Evolutionary conservation across 805 yeast genomes (phyloP).

Genomic region (Lachancea kluyveri): DNA sequence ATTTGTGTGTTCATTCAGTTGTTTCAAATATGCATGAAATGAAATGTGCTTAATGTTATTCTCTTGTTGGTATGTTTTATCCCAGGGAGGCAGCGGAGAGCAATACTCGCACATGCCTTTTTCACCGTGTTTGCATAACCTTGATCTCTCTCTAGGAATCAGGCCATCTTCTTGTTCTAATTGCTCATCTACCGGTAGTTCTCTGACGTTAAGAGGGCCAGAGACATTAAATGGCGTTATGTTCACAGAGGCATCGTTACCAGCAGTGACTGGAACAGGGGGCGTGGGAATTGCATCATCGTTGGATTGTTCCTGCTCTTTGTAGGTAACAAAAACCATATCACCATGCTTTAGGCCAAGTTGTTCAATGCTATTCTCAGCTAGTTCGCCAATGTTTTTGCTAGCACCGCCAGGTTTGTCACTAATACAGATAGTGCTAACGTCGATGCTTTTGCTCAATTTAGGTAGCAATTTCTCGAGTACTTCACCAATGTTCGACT

Average conservation of each 20-base stretch:
- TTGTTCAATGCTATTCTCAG: conserved; percentile 30
- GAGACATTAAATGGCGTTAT: conserved; percentile 3
- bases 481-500: conserved; percentile 39
- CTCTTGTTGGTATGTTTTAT: conserved; percentile 63
- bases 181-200: conserved; percentile 58
- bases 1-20: conserved; percentile 60
- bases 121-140: conserved; percentile 78
- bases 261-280: conserved; percentile 2
- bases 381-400: conserved; percentile 22
- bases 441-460: conserved; percentile 21
- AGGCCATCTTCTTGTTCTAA: conserved; percentile 67
- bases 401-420: conserved; percentile 24
- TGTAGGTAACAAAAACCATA: conserved; percentile 42
- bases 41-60: conserved; percentile 83
- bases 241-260: conserved; percentile 10
- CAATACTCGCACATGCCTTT: conserved; percentile 98
- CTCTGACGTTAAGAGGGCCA: conserved; percentile 32
- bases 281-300: neutral
- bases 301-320: conserved; percentile 9
- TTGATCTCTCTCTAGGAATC: conserved; percentile 55
- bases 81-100: conserved; percentile 94
- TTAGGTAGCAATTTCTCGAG: conserved; percentile 34
- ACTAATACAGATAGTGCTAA: conserved; percentile 23
- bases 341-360: conserved; percentile 57
- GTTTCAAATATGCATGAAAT: conserved; percentile 75